phyloP scores from a whole-genome alignment of 495 filamentous ascomycete species.

The Xylaria castorea region DNA sequence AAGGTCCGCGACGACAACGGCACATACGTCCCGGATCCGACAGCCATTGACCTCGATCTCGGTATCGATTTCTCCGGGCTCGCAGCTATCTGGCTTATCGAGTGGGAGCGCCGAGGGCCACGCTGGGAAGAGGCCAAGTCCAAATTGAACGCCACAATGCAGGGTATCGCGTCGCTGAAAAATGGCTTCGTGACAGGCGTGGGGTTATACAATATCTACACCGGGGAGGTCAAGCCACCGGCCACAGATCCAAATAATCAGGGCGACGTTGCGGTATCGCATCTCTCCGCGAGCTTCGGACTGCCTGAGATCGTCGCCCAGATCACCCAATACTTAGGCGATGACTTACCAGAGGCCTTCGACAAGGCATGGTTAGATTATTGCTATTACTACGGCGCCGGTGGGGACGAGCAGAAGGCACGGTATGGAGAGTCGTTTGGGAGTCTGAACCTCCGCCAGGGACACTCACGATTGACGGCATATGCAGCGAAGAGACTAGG shows the following conservation, averaged over 20 bases:
- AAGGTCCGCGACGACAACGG: slow-evolving; percentile 54
- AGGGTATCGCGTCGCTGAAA: slow-evolving; percentile 51
- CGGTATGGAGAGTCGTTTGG: slow-evolving; percentile 53
- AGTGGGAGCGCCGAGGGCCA: slow-evolving; percentile 54
- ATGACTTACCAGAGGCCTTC: slow-evolving; percentile 41
- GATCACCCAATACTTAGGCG: slow-evolving; percentile 44
- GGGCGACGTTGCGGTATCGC: slow-evolving; percentile 50
- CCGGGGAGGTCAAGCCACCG: slow-evolving; percentile 49
- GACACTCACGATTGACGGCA: slow-evolving; percentile 55
- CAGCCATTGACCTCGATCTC: slow-evolving; percentile 53
- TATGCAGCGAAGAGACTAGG: slow-evolving; percentile 44
- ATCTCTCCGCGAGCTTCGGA: slow-evolving; percentile 56
- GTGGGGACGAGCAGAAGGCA: slow-evolving; percentile 45
- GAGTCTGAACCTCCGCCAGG: slow-evolving; percentile 46
- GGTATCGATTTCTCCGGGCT: slow-evolving; percentile 57
- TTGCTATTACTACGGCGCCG: slow-evolving; percentile 51
- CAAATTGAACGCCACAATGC: slow-evolving; percentile 47
- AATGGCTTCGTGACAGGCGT: slow-evolving; percentile 57
- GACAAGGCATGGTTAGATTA: slow-evolving; percentile 54
- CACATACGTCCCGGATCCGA: slow-evolving; percentile 47
- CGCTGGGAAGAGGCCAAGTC: slow-evolving; percentile 49
- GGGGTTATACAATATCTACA: slow-evolving; percentile 50
- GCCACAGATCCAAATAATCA: slow-evolving; percentile 49
- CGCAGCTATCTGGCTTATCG: slow-evolving; percentile 54
- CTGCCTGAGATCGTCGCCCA: slow-evolving; percentile 53